These are phyloP conservation scores for Blastosporella zonata DNA, from an alignment of 1,284 basidiomycete species.

Conservation along the genomic window DNA sequence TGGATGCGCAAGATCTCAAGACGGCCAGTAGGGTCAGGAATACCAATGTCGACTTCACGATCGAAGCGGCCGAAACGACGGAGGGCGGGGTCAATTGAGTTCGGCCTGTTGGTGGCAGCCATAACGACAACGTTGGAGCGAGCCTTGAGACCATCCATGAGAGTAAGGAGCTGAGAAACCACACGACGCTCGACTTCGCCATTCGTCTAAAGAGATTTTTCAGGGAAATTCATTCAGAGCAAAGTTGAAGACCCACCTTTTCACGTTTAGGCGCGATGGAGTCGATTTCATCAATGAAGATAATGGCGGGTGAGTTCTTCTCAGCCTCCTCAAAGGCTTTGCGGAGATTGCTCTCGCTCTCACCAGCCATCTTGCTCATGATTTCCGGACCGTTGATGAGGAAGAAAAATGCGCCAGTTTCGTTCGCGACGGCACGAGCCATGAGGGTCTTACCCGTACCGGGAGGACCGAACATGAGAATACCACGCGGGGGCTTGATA, in stretches of 20 bases:
- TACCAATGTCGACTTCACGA: slow-evolving; percentile 98
- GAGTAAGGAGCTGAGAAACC: slow-evolving; percentile 94
- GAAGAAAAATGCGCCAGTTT: slow-evolving; percentile 99
- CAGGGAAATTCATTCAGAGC: neutral
- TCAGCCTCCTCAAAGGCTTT: slow-evolving; percentile 99
- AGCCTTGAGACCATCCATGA: slow-evolving; percentile 99
- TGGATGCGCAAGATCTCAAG: slow-evolving; percentile 98
- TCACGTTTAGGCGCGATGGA: slow-evolving; percentile 99
- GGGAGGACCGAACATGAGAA: slow-evolving; percentile 94
- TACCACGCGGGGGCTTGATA: slow-evolving; percentile 99
- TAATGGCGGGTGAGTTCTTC: slow-evolving; percentile 99
- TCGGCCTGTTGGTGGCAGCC: slow-evolving; percentile 98
- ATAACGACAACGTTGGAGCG: slow-evolving; percentile 99
- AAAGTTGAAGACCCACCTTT: slow-evolving; percentile 55
- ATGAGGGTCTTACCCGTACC: slow-evolving; percentile 98
- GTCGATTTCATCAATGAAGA: slow-evolving; percentile 99
- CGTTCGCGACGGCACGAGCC: slow-evolving; percentile 98
- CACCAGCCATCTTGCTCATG: slow-evolving; percentile 99
- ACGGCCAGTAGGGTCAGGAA: slow-evolving; percentile 97
- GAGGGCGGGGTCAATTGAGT: slow-evolving; percentile 98
- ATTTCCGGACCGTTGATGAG: slow-evolving; percentile 99
- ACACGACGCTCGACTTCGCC: slow-evolving; percentile 99
- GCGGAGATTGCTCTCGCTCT: slow-evolving; percentile 94
- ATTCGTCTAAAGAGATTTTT: slow-evolving; percentile 68
- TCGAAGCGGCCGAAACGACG: slow-evolving; percentile 99